Conservation (phyloP, 805 yeast species). For the Hanseniaspora vineae region DNA sequence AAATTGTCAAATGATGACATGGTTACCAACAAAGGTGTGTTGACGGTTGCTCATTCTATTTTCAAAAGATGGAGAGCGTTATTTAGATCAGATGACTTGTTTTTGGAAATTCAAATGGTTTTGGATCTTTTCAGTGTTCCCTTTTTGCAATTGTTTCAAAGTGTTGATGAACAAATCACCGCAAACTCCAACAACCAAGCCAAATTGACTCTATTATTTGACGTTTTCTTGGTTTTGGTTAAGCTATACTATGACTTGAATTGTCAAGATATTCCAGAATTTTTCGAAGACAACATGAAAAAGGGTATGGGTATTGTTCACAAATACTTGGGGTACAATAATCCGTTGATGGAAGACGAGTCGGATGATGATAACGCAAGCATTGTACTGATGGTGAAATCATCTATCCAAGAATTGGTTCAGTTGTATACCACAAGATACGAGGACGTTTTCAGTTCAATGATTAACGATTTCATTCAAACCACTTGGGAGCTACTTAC, state of each 20-base stretch:
- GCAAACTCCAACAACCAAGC: conserved; percentile 33
- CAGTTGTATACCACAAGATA: conserved; percentile 82
- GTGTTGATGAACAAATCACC: conserved; percentile 55
- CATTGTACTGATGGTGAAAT: conserved; percentile 54
- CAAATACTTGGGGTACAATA: conserved; percentile 57
- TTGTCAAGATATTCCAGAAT: conserved; percentile 97
- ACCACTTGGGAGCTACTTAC: conserved; percentile 70
- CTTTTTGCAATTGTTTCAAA: conserved; percentile 53
- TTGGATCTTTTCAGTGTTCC: conserved; percentile 73
- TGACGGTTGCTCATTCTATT: conserved; percentile 88
- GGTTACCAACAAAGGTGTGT: conserved; percentile 68
- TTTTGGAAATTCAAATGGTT: conserved; percentile 77
- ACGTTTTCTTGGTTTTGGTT: conserved; percentile 53
- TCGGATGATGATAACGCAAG: conserved; percentile 56
- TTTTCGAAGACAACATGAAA: conserved; percentile 81
- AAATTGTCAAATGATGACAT: conserved; percentile 56
- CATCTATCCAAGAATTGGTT: conserved; percentile 73
- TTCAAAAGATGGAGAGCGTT: conserved; percentile 95
- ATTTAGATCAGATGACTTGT: conserved; percentile 80
- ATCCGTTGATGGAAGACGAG: conserved; percentile 38
- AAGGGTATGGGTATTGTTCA: conserved; percentile 71
- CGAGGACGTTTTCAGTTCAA: conserved; percentile 78
- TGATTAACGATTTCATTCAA: conserved; percentile 66
- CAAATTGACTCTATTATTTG: conserved; percentile 44
- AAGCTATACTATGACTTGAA: conserved; percentile 88